phyloP scores from a whole-genome alignment of 1,284 basidiomycete species.

The Leccinum griseonigrum region DNA sequence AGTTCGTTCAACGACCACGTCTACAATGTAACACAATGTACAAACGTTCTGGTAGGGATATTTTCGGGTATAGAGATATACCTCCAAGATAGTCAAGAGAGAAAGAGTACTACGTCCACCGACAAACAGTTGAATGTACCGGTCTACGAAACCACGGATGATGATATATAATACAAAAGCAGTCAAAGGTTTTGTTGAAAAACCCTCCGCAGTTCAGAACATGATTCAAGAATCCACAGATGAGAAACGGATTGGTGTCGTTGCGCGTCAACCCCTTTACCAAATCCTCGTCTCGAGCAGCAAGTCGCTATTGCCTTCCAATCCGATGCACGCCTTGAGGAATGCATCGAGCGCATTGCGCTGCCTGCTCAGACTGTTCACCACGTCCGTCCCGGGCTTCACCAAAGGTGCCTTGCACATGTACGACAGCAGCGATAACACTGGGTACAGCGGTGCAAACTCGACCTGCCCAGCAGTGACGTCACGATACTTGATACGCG shows the following conservation, averaged over 20 bases:
- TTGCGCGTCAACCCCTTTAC: constrained; percentile 45
- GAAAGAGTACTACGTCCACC: not conserved
- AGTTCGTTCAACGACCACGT: not conserved
- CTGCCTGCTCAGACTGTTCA: constrained; percentile 95
- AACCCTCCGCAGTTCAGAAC: not conserved
- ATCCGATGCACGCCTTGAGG: constrained; percentile 88
- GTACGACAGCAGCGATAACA: constrained; percentile 88
- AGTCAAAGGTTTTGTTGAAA: not conserved
- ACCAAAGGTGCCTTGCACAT: constrained; percentile 98
- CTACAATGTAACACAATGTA: not conserved
- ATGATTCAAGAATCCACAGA: not conserved
- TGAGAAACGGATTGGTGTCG: not conserved
- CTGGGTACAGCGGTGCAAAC: constrained; percentile 82
- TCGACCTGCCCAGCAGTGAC: constrained; percentile 46
- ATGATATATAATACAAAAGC: not conserved
- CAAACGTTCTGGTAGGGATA: not conserved
- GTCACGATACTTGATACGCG: constrained; percentile 86
- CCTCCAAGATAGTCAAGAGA: not conserved
- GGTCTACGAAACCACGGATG: not conserved
- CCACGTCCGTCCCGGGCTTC: constrained; percentile 93
- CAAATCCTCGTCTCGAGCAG: constrained; percentile 86
- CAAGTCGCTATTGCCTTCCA: constrained; percentile 81
- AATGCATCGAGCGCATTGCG: constrained; percentile 92
- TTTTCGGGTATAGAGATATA: not conserved
- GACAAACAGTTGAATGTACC: not conserved